Base-by-base conservation (phyloP, 1,139 yeast species). In the Magnusiomyces starmeri region DNA sequence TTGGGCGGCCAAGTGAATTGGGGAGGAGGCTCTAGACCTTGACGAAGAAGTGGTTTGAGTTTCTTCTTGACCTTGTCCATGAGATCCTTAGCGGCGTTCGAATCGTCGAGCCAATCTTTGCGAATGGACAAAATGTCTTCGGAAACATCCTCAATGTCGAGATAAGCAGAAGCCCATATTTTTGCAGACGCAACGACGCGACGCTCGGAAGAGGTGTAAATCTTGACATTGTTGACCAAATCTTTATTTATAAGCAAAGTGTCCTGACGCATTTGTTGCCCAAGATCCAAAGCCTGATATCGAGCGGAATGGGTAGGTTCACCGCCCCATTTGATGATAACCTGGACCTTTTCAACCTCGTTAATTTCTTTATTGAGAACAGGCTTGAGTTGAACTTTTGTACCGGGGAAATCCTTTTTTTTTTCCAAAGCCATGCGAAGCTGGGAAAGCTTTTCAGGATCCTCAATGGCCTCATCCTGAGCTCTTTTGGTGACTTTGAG, bases 1-100 rank as follows among this genome's bases (percentile, higher is more conserved):
- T 89, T 88, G 16, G 94, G 88, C 1, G 99, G 98, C 99, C 99
- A 94, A 0, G 98, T 87, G 68, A 94, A 94, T 65, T 92, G 97
- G 1, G 95, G 89, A n/a, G 98, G 98, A 0, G 97, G 97, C 62
- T 89, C 96, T 54, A 90, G 87, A 2, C 98, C 98, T 68, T 90
- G 92, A 68, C 99, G 80, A 51, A 94, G 73, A 64, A 94, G 74
- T 0, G 97, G 97, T 68, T 94, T 94, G 64, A 94, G 75, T 73
- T 90, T 89, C 79, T 92, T 94, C 69, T 94, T 94, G 40, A 94
- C 99, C 65, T 89, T 87, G 65, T 94, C 99, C 97, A 90, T 92
- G 50, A 89, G 74, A 66, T 89, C 97, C 65, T 94, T 94, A 1
- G 99, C 99, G 1, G 99, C 99, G 67, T 94, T 94, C 37, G 96